Base-by-base conservation (phyloP, 805 yeast species). In the Kuraishia ogatae region DNA sequence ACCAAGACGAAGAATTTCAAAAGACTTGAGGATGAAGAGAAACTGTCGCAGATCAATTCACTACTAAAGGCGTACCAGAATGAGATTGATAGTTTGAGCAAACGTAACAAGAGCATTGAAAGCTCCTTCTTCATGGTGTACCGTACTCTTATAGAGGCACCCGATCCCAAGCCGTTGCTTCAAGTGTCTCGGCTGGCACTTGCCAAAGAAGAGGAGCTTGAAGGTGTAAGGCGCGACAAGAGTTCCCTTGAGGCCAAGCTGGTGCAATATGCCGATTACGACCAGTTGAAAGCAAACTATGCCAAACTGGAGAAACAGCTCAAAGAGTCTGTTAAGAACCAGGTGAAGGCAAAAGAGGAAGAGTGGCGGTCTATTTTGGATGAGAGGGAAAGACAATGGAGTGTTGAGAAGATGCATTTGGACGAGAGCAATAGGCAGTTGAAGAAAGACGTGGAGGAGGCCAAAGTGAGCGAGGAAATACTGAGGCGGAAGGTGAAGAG, bases 101-200 rank as follows among this genome's bases (percentile, higher is more conserved):
- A 82, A 60, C 82, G 94, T 59, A 83, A 89, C 54, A 89, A 92
- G 64, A 74, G 69, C 50, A 82, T 88, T 1, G 98, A 94, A 64
- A 74, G 78, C 46, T 77, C 83, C 29, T 86, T 94, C 63, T 81
- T 91, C 66, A 82, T 84, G 20, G 75, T 89, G 22, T 93, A 93
- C 71, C 75, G 89, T 55, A 75, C 82, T 17, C 71, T 93, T 4
- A 89, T 91, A 4, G 97, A 92, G 66, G 92, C 96, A 0, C 97
- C 97, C 0, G 97, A 93, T 71, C 98, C 98, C 1, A 81, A 79
- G 58, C 96, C 96, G 3, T 68, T 92, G 48, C 71, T 93, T 21
- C 11, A 48, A 19, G 78, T 83, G 46, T 81, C 92, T 1, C 65
- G 87, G 26, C 89, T 84, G 52, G 80, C 89, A 4, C 81, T 86